Base-by-base conservation (phyloP, 2,329 filamentous ascomycete genomes). In the Celoporthe dispersa region DNA sequence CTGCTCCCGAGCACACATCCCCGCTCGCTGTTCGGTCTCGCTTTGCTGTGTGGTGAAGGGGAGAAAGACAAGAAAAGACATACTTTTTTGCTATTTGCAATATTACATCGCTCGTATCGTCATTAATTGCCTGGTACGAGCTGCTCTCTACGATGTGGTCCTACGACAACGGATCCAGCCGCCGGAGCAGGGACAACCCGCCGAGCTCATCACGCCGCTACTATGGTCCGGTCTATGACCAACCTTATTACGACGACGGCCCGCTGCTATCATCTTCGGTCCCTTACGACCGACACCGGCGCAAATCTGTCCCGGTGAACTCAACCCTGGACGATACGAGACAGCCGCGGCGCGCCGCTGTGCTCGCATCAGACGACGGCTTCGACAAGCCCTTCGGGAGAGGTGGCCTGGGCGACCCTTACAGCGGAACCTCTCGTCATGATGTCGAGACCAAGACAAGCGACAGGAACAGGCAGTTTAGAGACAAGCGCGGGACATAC, bases 361-460 rank as follows among this genome's bases (percentile, higher is more conserved):
- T 72, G 11, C 57, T 72, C n/a, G 70, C 68, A 6, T 70, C 68
- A 9, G 70, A 72, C 37, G 70, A 70, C 53, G 70, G 44, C 0
- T 63, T 57, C 4, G 48, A 28, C 31, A n/a, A 62, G 19, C 55
- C 37, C 14, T 70, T 68, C 8, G 68, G 65, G 22, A 31, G 41
- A 16, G 16, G 39, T 14, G 31, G 39, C 41, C 55, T 68, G 3
- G 37, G 37, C 1, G 22, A 70, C 6, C 64, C 70, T 1, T 68
- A 65, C 5, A 55, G 19, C 35, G 59, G 35, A 7, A 39, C 51
- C 19, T 71, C 70, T 1, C 70, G 70, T 1, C 70, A 72, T 11
- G 70, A 72, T 9, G 62, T 41, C 16, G 70, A 72, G n/a, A 16
- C 66, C 1, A 70, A 68, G 44, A 70, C 65, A 1, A 64, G 62